Evolutionary conservation across 345 rosid species (phyloP), one percentile per base, ranked within the genome.

Genomic region (Linum lewisii): DNA sequence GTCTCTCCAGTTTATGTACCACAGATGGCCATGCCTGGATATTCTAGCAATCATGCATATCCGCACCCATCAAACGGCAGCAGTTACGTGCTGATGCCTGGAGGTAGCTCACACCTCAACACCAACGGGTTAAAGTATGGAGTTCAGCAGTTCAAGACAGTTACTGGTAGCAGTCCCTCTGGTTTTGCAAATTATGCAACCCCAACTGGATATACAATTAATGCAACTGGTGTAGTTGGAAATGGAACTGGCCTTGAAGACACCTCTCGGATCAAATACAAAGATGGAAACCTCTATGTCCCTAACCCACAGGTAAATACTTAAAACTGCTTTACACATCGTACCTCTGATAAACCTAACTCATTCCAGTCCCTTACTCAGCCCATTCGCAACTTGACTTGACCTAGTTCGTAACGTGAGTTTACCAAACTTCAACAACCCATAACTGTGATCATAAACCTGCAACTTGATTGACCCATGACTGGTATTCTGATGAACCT

Each of bases 11-110:
- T 91, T 65, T 91, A 85, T 65, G 79, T 86, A 14, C 95, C 96
- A 14, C 96, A 81, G 44, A 87, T 90, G 87, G 87, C 91, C 53
- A 73, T 91, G 87, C 88, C 86, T 52, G 95, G 96, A 20, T 92
- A 88, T 72, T 83, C 98, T 6, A 79, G 79, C 66, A 86, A 80
- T 59, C 85, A 87, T 54, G 84, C 83, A 23, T 91, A 81, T 72
- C 77, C 98, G 6, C 98, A 91, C 69, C 95, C 96, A 62, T 75
- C 95, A 44, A 86, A 80, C 72, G 95, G 93, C 61, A 88, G 74
- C 73, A 79, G 81, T 67, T 92, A 84, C 70, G 56, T 88, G 83
- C 63, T 92, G 71, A 88, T 92, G 98, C 90, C 88, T 36, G 95
- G 95, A 59, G 83, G 90, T 58, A 73, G 84, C 72, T 81, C 95